A percentile compares a stretch with the other conserved stretches of the same genome.
Conservation (phyloP, 495 filamentous ascomycete species). For the Hypoxylon intermedium region DNA sequence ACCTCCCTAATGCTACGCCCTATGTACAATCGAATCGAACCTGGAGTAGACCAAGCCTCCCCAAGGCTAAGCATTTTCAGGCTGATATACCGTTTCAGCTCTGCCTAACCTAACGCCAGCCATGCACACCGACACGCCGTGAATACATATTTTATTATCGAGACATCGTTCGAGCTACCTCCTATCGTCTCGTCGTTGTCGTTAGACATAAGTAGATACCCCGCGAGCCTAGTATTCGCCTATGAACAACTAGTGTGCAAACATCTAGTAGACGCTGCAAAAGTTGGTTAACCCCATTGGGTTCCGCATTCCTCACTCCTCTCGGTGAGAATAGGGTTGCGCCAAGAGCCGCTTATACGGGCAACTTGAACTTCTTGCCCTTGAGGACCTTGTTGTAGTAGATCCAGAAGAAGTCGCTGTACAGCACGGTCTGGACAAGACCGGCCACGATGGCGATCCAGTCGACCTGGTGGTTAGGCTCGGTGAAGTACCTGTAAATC, state of each 20-base stretch:
- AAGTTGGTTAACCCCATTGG: not conserved
- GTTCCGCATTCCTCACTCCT: too few relatives aligned
- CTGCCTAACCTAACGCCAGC: constrained; percentile 43
- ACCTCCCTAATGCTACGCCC: constrained; percentile 26
- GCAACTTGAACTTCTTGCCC: constrained; percentile 86
- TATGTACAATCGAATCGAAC: constrained; percentile 39
- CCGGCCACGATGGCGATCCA: constrained; percentile 85
- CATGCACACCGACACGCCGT: constrained; percentile 38
- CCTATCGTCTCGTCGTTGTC: not conserved
- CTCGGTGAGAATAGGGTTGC: too few relatives aligned
- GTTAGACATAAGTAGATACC: constrained; percentile 4
- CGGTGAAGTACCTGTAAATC: constrained; percentile 85
- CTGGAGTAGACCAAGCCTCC: constrained; percentile 19
- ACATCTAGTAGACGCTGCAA: constrained; percentile 6
- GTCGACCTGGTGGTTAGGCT: constrained; percentile 71
- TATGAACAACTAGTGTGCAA: not conserved
- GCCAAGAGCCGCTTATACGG: constrained; percentile 62
- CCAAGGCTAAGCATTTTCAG: constrained; percentile 23
- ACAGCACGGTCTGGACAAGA: constrained; percentile 89
- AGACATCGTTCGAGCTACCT: constrained; percentile 15
- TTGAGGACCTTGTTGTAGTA: constrained; percentile 95
- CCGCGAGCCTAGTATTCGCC: not conserved
- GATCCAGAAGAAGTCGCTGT: constrained; percentile 99
- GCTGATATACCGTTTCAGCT: constrained; percentile 24
- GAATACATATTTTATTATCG: constrained; percentile 35